Evolutionary conservation across 768 basidiomycete genomes (phyloP).

Genomic region (Boletus coccyginus): DNA sequence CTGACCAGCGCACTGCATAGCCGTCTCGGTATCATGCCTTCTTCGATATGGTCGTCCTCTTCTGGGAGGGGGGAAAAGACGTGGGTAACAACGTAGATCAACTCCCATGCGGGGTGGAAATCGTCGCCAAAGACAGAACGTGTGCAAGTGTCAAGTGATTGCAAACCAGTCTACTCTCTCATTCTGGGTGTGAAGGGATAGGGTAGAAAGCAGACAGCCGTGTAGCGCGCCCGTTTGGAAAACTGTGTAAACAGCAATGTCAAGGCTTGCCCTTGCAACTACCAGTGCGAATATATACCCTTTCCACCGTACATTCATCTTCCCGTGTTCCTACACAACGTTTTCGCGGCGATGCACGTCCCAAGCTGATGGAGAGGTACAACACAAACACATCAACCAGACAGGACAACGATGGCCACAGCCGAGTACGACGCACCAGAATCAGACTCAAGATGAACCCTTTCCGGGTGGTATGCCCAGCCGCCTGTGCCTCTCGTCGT

Average conservation of each 20-base stretch:
- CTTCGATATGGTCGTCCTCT: too few relatives aligned
- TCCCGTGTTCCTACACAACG: not conserved
- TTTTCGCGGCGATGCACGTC: not conserved
- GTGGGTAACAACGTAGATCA: not conserved
- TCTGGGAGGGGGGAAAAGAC: not conserved
- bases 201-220: too few relatives aligned
- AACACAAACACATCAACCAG: not conserved
- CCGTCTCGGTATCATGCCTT: not conserved
- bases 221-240: too few relatives aligned
- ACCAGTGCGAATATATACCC: too few relatives aligned
- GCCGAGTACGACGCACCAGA: not conserved
- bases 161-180: too few relatives aligned
- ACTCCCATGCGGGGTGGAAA: too few relatives aligned
- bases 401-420: not conserved
- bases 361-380: not conserved
- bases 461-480: slow-evolving; percentile 29
- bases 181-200: too few relatives aligned
- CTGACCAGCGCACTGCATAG: not conserved
- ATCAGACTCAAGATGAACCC: slow-evolving; percentile 12
- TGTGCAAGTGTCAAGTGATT: too few relatives aligned
- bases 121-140: too few relatives aligned
- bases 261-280: too few relatives aligned
- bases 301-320: not conserved
- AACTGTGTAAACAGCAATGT: too few relatives aligned
- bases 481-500: slow-evolving; percentile 27